Evolutionary conservation across 2,329 filamentous ascomycete genomes (phyloP), one percentile per base, ranked within the genome.

Genomic region (Diaporthe helianthi): DNA sequence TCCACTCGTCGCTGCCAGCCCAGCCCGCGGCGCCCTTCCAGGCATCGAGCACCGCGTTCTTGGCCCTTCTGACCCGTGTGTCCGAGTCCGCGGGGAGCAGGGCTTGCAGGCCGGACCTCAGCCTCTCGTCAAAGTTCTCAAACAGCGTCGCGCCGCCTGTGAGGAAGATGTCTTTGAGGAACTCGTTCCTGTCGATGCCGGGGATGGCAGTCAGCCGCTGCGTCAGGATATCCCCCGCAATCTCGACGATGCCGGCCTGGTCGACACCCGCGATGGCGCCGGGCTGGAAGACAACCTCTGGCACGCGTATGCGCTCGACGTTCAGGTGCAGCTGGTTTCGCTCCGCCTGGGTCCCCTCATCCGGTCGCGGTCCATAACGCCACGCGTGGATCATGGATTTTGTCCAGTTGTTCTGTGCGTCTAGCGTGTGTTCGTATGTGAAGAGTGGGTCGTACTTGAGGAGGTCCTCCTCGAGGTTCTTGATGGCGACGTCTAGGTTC

Each of bases 101-200:
- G 0, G 90, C 88, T 46, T 87, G 86, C 65, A 98, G 82, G 58
- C 96, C 95, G 36, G 87, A 85, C 63, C 87, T 83, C 71, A 98
- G 82, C 36, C 95, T 85, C 75, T 97, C 91, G 76, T 98, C 94
- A 76, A 99, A 97, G 72, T 92, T 92, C 70, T 87, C 82, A 80
- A 98, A 97, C 54, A 97, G 81, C 0, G 92, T 93, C 78, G 95
- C 95, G 19, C 97, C 96, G n/a, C 96, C 95, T 0, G 95, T 98
- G 49, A 98, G 81, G 83, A 99, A 98, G 46, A 99, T 87, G 78
- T 99, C 95, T 54, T 88, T 89, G 26, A 98, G 82, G 52, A 98
- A 89, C 53, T 89, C 88, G 73, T 91, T 86, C 69, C 90, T 89
- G 73, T 88, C 79, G 44, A 79, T 71, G 38, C 79, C 80, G 24